phyloP scores from a whole-genome alignment of 345 rosid species.

The Camelina sativa region DNA sequence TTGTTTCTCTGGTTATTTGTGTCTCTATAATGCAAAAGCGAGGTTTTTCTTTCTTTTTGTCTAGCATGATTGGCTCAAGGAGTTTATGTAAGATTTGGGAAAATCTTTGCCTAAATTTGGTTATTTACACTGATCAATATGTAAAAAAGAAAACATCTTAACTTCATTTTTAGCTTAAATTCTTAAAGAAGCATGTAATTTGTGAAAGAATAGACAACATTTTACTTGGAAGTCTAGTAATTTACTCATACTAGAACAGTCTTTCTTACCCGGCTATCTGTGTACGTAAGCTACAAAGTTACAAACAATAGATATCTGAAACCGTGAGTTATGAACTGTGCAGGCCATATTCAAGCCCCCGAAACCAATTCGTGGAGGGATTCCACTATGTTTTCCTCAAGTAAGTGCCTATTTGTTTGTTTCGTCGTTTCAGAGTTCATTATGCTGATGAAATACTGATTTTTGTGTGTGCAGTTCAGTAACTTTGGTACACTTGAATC shows the following conservation, averaged over 20 bases:
- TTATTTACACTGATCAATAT: not conserved
- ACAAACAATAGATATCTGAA: slow-evolving; percentile 11
- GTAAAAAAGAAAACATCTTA: not conserved
- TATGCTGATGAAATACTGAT: slow-evolving; percentile 28
- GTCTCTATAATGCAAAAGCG: slow-evolving; percentile 3
- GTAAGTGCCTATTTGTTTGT: slow-evolving; percentile 48
- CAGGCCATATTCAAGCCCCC: slow-evolving; percentile 85
- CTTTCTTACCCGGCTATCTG: slow-evolving; percentile 2
- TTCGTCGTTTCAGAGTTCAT: not conserved
- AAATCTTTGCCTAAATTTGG: not conserved
- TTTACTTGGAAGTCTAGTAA: slow-evolving; percentile 19
- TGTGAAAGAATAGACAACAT: not conserved
- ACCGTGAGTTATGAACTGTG: slow-evolving; percentile 28
- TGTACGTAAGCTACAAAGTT: slow-evolving; percentile 3
- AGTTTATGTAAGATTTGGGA: slow-evolving; percentile 14
- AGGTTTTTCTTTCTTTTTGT: not conserved
- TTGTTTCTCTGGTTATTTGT: slow-evolving; percentile 17
- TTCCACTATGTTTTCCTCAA: slow-evolving; percentile 95
- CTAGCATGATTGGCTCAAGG: slow-evolving; percentile 2
- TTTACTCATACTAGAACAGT: not conserved
- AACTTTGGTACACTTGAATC: slow-evolving; percentile 67
- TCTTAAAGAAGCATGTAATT: slow-evolving; percentile 13
- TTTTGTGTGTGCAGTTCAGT: slow-evolving; percentile 62
- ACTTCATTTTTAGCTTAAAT: slow-evolving; percentile 21
- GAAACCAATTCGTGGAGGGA: slow-evolving; percentile 94